phyloP scores from a whole-genome alignment of 2,329 filamentous ascomycete genomes.

The Botrytis fabae region DNA sequence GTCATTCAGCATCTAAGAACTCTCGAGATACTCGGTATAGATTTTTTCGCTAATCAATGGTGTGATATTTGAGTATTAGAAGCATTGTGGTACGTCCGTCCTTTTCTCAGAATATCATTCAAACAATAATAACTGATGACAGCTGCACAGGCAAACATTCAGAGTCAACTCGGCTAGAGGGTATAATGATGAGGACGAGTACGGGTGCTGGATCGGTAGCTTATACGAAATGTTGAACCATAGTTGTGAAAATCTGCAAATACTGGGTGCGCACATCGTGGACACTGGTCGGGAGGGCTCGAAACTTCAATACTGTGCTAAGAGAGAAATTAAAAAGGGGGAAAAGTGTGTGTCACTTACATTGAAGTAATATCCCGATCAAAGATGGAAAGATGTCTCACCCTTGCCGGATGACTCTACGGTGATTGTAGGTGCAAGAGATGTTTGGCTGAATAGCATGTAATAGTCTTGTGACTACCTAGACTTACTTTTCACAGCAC shows the following conservation, averaged over 20 bases:
- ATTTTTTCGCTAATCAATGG: too few species aligned
- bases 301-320: neutral
- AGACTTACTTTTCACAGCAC: too few species aligned
- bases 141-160: too few species aligned
- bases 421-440: neutral
- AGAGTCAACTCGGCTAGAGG: too few species aligned
- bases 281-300: neutral
- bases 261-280: neutral
- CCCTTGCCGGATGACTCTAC: neutral
- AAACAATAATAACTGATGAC: too few species aligned
- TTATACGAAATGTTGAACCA: neutral
- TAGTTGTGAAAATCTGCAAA: neutral
- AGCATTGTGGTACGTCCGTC: too few species aligned
- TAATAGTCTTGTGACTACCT: neutral
- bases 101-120: too few species aligned
- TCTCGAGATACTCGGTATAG: too few species aligned
- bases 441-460: neutral
- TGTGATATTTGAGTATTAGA: too few species aligned
- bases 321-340: neutral
- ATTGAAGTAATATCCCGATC: neutral
- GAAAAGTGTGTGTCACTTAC: neutral
- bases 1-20: neutral
- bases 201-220: too few species aligned
- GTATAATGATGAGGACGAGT: too few species aligned
- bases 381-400: neutral